Base-by-base conservation (phyloP, 495 filamentous ascomycete genomes). In the Penicillium salamii region DNA sequence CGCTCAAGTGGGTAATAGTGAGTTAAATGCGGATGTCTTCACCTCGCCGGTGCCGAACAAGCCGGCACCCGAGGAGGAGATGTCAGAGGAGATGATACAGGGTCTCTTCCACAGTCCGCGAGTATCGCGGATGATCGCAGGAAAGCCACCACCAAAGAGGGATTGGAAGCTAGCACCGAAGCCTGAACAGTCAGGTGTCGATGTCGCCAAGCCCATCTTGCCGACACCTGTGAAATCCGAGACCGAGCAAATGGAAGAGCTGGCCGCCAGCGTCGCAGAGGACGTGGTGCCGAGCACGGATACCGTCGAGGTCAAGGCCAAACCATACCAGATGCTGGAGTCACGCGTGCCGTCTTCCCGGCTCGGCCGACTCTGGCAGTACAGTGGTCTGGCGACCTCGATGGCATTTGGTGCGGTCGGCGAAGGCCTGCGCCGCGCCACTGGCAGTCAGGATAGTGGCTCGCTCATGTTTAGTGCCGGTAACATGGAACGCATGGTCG, bases 321-420 rank as follows among this genome's bases (percentile, higher is more conserved):
- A 60, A 5, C 54, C 57, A 0, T 95, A 93, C 64, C 71, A 88
- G 54, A 86, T 97, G 71, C 79, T 84, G 41, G 91, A 96, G 58
- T 97, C 93, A 20, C 84, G 84, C 49, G 91, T 98, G 2, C 93
- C 93, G 8, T 90, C 93, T 4, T 88, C 90, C 18, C 84, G 93
- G 2, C 63, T 98, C 32, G 85, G 91, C 19, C 77, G 93, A 48
- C 65, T 98, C 12, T 97, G 92, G 87, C 92, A 97, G 63, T 98
- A 97, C 67, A 82, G 89, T 46, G 90, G 95, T 1, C 75, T 98
- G 5, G 93, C 89, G 23, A 89, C 90, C 0, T 92, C 92, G 19
- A 96, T 98, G 91, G 84, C 95, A 9, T 91, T 93, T 59, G 93
- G 93, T n/a, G 91, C 89, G 2, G 81, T 95, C 33, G 84, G 82